Percentiles rank a stretch among this genome's conserved stretches.
phyloP scores from a whole-genome alignment of 805 yeast species.

The Zygosaccharomyces lentus region DNA sequence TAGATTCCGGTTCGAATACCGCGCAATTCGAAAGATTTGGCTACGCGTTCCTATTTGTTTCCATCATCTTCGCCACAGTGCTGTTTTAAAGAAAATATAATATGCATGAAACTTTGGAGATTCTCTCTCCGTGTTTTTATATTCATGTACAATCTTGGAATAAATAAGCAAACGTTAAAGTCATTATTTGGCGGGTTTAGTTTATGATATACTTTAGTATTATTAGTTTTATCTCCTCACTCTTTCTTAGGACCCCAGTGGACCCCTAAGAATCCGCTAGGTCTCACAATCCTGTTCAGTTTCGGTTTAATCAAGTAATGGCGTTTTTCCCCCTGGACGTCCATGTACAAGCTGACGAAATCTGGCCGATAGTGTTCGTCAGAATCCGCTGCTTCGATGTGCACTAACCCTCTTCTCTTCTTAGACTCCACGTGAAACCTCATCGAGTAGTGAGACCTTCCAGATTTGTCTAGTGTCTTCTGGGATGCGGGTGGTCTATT shows the following conservation, averaged over 20 bases:
- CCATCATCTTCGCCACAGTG: slow-evolving; percentile 29
- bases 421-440: slow-evolving; percentile 80
- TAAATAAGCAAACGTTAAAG: slow-evolving; percentile 6
- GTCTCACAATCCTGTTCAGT: slow-evolving; percentile 41
- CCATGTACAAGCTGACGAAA: slow-evolving; percentile 67
- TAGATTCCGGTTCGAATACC: slow-evolving; percentile 9
- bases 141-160: not conserved
- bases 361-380: slow-evolving; percentile 60
- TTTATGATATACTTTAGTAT: slow-evolving; percentile 4
- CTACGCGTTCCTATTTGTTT: slow-evolving; percentile 11
- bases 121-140: not conserved
- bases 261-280: slow-evolving; percentile 70
- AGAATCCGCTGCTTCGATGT: slow-evolving; percentile 71
- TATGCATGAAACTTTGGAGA: not conserved
- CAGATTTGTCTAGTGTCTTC: slow-evolving; percentile 59
- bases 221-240: not conserved
- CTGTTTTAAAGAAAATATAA: not conserved
- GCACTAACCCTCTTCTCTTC: slow-evolving; percentile 60
- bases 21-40: slow-evolving; percentile 10
- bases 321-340: slow-evolving; percentile 66
- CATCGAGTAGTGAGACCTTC: slow-evolving; percentile 78
- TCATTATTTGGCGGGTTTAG: slow-evolving; percentile 1
- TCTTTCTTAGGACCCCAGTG: slow-evolving; percentile 81
- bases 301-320: slow-evolving; percentile 66
- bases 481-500: slow-evolving; percentile 76